Evolutionary conservation across 2,329 filamentous ascomycete genomes (phyloP).

Genomic region (Aspergillus glaucus): DNA sequence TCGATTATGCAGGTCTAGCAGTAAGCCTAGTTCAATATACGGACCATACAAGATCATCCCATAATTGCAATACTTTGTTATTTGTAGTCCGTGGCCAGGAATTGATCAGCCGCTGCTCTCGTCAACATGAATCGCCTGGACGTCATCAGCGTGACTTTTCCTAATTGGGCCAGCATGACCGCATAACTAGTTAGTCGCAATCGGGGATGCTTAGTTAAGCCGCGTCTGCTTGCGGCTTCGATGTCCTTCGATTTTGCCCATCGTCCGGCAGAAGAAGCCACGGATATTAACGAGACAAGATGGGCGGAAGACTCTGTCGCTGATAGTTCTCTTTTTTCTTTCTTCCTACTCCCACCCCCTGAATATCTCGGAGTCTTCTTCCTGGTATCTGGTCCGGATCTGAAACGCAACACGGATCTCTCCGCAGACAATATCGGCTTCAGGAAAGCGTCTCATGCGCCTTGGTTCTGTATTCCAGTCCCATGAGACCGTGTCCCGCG

Average conservation of each 20-base stretch:
- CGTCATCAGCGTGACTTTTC: neutral
- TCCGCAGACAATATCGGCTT: slow-evolving; percentile 10
- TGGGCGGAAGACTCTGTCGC: neutral
- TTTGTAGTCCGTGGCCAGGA: too few relatives aligned
- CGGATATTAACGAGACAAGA: slow-evolving; percentile 6
- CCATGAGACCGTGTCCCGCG: neutral
- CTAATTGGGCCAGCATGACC: neutral
- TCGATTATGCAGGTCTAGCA: too few relatives aligned
- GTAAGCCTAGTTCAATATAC: too few relatives aligned
- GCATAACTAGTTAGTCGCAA: neutral
- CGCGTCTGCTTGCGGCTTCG: slow-evolving; percentile 36
- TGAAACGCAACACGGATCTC: slow-evolving; percentile 33
- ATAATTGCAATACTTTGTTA: too few relatives aligned
- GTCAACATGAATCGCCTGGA: neutral
- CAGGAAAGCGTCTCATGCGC: neutral
- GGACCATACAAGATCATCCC: too few relatives aligned
- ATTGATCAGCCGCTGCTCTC: neutral
- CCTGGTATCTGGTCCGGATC: slow-evolving; percentile 7
- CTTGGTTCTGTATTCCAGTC: neutral
- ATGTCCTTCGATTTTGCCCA: slow-evolving; percentile 6
- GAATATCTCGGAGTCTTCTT: slow-evolving; percentile 1
- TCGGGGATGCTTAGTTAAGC: neutral
- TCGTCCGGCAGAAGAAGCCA: neutral
- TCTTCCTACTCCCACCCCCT: slow-evolving; percentile 3
- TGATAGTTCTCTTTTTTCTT: slow-evolving; percentile 4